Evolutionary conservation across 2,329 filamentous ascomycete genomes (phyloP).

Genomic region (Scedosporium dehoogii): DNA sequence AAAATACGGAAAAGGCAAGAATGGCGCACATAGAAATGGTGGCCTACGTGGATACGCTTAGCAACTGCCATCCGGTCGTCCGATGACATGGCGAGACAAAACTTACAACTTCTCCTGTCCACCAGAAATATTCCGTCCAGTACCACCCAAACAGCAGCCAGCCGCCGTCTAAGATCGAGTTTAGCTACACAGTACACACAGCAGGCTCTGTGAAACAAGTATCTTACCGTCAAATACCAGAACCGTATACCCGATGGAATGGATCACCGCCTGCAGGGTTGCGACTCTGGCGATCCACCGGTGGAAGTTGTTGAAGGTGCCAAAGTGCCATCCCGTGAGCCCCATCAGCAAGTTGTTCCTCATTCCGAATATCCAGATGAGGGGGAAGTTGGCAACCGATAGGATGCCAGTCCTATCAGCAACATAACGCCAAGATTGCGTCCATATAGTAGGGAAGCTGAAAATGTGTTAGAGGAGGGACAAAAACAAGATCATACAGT

Average conservation of each 20-base stretch:
- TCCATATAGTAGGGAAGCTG: constrained; percentile 23
- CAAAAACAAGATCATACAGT: too few relatives aligned
- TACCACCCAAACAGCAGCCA: constrained; percentile 24
- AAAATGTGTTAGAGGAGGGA: neutral
- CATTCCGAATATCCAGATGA: constrained; percentile 57
- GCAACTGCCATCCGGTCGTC: neutral
- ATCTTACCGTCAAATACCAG: constrained; percentile 27
- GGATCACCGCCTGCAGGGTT: constrained; percentile 50
- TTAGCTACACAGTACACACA: neutral
- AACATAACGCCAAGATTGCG: constrained; percentile 40
- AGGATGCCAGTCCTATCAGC: constrained; percentile 56
- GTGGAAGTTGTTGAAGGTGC: constrained; percentile 58
- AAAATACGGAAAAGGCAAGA: constrained; percentile 37
- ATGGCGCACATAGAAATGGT: constrained; percentile 34
- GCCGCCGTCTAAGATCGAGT: constrained; percentile 22
- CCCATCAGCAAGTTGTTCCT: constrained; percentile 58
- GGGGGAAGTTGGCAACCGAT: constrained; percentile 51
- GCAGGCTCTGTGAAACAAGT: neutral
- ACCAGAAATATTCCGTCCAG: constrained; percentile 37
- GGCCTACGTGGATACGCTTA: constrained; percentile 18
- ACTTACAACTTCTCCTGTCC: constrained; percentile 35
- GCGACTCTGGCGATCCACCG: constrained; percentile 55
- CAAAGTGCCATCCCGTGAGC: constrained; percentile 60
- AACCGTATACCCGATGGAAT: constrained; percentile 49
- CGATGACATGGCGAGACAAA: constrained; percentile 7